Conservation (phyloP, 331 rosid genomes). For the Malus hybrid region DNA sequence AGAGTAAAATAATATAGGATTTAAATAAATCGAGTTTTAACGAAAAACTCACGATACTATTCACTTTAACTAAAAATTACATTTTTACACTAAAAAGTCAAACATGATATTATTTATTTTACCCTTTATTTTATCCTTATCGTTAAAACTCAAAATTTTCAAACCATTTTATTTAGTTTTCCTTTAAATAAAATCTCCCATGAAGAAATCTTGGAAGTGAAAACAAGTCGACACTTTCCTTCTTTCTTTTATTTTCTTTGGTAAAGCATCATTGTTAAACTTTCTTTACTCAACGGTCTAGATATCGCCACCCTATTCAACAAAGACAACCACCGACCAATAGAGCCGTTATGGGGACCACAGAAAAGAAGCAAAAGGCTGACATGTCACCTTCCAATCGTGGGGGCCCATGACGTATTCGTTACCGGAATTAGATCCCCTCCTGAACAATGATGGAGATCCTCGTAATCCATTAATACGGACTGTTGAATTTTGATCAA, state of each 20-base stretch:
- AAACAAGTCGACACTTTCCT: background rate
- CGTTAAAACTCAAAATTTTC: too few relatives aligned
- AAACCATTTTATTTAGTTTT: too few relatives aligned
- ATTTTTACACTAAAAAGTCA: too few relatives aligned
- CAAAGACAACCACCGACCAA: background rate
- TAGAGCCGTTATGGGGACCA: slow-evolving; percentile 20
- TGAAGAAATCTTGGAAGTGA: background rate
- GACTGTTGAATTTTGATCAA: too few relatives aligned
- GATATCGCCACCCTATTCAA: background rate
- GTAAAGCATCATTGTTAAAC: background rate
- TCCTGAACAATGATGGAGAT: too few relatives aligned
- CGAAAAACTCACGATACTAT: too few relatives aligned
- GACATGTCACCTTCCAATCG: background rate
- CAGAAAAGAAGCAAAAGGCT: slow-evolving; percentile 1
- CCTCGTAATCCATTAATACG: too few relatives aligned
- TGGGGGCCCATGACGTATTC: background rate
- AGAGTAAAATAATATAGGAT: too few relatives aligned
- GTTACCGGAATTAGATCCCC: background rate
- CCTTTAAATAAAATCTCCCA: background rate
- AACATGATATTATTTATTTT: too few relatives aligned
- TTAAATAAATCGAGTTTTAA: too few relatives aligned
- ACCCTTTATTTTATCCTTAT: too few relatives aligned
- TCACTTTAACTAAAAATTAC: too few relatives aligned
- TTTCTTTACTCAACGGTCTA: background rate
- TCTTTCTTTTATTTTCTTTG: background rate